Conservation (phyloP, 768 basidiomycete species). For the Myochromella boudieri region DNA sequence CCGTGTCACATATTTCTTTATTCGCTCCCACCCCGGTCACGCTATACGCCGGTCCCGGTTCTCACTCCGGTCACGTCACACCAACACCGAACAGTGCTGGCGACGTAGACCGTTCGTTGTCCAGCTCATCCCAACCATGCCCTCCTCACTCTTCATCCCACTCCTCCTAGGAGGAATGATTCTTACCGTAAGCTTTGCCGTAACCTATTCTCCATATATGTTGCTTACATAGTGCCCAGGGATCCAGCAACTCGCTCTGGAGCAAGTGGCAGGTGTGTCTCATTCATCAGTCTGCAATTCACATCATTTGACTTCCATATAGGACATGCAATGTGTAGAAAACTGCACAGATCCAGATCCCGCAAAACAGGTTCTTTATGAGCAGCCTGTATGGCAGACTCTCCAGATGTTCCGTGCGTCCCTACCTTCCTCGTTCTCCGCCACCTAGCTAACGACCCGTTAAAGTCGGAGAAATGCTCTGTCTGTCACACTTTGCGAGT, state of each 20-base stretch:
- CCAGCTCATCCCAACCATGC: constrained; percentile 47
- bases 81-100: constrained; percentile 5
- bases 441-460: constrained; percentile 29
- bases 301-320: constrained; percentile 6
- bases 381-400: constrained; percentile 94
- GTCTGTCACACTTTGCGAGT: constrained; percentile 47
- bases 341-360: constrained; percentile 76
- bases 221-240: constrained; percentile 38
- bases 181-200: constrained; percentile 55
- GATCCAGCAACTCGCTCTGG: constrained; percentile 80
- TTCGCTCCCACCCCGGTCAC: constrained; percentile 9
- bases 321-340: constrained; percentile 99
- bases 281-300: constrained; percentile 4
- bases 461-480: constrained; percentile 91
- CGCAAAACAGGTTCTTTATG: constrained; percentile 67
- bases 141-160: constrained; percentile 66
- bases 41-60: constrained; percentile 5
- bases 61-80: constrained; percentile 17
- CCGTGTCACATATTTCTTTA: constrained; percentile 21
- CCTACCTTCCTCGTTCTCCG: constrained; percentile 15
- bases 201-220: constrained; percentile 1
- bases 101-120: constrained; percentile 4
- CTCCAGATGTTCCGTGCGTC: constrained; percentile 86
- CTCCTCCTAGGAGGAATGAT: constrained; percentile 92
- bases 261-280: constrained; percentile 73